Percentiles rank a stretch among this genome's conserved stretches.
Conservation (phyloP, 345 rosid species). For the Murraya paniculata region DNA sequence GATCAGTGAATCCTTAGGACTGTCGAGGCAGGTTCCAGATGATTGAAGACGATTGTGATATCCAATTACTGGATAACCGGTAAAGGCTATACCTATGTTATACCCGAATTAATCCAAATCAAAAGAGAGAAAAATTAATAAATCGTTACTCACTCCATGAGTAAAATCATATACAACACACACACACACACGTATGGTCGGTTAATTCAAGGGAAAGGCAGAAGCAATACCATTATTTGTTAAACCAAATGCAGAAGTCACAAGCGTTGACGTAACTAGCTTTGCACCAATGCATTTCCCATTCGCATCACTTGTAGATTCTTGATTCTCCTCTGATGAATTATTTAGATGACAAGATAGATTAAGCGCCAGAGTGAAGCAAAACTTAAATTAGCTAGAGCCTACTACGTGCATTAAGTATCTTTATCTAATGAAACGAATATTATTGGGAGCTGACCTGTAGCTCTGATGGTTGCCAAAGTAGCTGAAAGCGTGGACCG, state of each 20-base stretch:
- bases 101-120: too few species aligned
- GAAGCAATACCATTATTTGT: conserved; percentile 49
- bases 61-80: conserved; percentile 79
- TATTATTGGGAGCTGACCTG: conserved; percentile 32
- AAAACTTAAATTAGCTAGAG: background rate
- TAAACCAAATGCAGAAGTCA: conserved; percentile 40
- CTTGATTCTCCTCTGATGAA: conserved; percentile 52
- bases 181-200: background rate
- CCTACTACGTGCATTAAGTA: too few species aligned
- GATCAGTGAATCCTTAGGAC: conserved; percentile 44
- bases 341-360: background rate
- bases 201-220: background rate
- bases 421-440: background rate
- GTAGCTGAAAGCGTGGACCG: conserved; percentile 41
- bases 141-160: background rate
- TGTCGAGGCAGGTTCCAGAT: conserved; percentile 70
- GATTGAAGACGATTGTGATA: conserved; percentile 62
- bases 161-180: background rate
- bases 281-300: conserved; percentile 39
- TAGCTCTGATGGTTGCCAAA: conserved; percentile 34
- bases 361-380: background rate
- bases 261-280: conserved; percentile 29
- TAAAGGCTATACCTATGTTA: conserved; percentile 42
- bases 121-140: too few species aligned
- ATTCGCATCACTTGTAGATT: conserved; percentile 27